Evolutionary conservation across 1,284 basidiomycete species (phyloP).

Genomic region (Ceratobasidium sp.): DNA sequence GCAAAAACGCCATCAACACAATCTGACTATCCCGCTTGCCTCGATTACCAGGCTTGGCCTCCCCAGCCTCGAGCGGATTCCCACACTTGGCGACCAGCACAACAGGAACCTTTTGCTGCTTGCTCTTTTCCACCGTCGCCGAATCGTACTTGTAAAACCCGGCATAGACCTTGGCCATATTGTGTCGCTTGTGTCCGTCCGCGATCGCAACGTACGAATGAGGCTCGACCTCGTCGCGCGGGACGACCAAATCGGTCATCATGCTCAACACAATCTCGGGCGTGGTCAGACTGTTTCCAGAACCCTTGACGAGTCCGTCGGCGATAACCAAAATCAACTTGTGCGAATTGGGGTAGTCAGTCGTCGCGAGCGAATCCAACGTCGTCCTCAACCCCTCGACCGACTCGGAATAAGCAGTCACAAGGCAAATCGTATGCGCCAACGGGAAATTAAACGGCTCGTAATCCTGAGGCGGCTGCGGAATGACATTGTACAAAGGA

Average conservation of each 20-base stretch:
- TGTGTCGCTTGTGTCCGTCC: constrained; percentile 98
- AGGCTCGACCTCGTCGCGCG: constrained; percentile 80
- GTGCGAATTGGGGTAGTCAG: constrained; percentile 98
- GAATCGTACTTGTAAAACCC: constrained; percentile 98
- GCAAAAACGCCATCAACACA: constrained; percentile 99
- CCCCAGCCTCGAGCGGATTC: constrained; percentile 81
- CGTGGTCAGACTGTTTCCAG: constrained; percentile 86
- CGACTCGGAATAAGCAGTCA: constrained; percentile 98
- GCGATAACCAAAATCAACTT: constrained; percentile 96
- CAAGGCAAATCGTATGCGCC: constrained; percentile 93
- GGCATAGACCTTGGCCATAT: constrained; percentile 99
- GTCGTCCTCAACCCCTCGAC: constrained; percentile 97
- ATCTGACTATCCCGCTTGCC: constrained; percentile 99
- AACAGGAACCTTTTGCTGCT: constrained; percentile 97
- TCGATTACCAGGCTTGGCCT: constrained; percentile 96
- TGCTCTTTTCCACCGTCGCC: constrained; percentile 78
- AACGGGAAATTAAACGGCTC: constrained; percentile 98
- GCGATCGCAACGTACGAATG: constrained; percentile 99
- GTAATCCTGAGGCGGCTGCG: constrained; percentile 91
- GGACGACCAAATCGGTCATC: constrained; percentile 97
- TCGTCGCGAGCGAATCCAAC: constrained; percentile 96
- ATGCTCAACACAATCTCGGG: constrained; percentile 95
- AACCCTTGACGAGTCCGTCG: constrained; percentile 98
- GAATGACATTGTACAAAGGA: constrained; percentile 90
- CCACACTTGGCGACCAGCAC: constrained; percentile 98